Evolutionary conservation across 2,329 filamentous ascomycete species (phyloP).

Genomic region (Teratosphaeria epicoccoides): DNA sequence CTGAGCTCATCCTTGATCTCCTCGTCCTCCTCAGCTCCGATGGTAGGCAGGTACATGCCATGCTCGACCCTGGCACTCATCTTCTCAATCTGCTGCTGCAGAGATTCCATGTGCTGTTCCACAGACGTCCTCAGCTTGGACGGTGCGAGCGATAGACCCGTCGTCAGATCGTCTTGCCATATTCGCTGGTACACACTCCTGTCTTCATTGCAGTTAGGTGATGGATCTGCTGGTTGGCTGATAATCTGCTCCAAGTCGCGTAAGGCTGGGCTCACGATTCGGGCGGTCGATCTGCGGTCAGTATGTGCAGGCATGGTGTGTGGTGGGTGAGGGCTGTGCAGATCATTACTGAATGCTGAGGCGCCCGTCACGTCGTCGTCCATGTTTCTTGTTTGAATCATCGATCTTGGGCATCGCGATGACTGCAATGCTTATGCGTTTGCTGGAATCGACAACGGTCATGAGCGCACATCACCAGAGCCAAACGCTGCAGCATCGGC

Average conservation of each 20-base stretch:
- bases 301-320: not conserved
- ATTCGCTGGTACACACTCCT: not conserved
- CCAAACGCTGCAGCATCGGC: not conserved
- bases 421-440: not conserved
- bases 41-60: not conserved
- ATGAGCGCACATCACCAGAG: not conserved
- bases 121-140: not conserved
- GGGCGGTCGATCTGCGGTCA: not conserved
- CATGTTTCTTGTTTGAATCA: not conserved
- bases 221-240: not conserved
- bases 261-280: not conserved
- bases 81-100: not conserved
- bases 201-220: not conserved
- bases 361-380: not conserved
- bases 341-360: not conserved
- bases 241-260: not conserved
- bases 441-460: not conserved
- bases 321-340: not conserved
- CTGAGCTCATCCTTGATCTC: not conserved
- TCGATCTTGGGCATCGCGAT: not conserved
- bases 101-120: not conserved
- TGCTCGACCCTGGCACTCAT: not conserved
- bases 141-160: not conserved
- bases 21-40: not conserved
- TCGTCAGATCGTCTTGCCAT: not conserved